Base-by-base conservation (phyloP, 169 alveolate species). In the Besnoitia besnoiti region DNA sequence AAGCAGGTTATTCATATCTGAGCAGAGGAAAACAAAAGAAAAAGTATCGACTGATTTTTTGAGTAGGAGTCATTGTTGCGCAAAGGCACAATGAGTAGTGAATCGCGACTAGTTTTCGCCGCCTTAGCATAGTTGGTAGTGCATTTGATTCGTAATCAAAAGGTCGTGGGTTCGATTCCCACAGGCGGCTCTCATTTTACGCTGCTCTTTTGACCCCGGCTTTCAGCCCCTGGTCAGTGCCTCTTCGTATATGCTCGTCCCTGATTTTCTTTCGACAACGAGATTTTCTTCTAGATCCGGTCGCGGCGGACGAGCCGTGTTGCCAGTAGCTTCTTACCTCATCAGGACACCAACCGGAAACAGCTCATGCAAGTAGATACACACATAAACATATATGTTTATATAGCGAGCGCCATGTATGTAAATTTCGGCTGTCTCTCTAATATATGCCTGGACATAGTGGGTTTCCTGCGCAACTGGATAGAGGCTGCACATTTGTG, bases 81-180 rank as follows among this genome's bases (percentile, higher is more conserved):
- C n/a, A n/a, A n/a, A n/a, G n/a, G n/a, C n/a, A n/a, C n/a, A n/a
- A n/a, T n/a, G n/a, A n/a, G n/a, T n/a, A n/a, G n/a, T n/a, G n/a
- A n/a, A n/a, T n/a, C n/a, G n/a, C n/a, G n/a, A n/a, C 24, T 49
- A 16, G 16, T 49, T 55, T 21, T 55, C 67, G 92, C 85, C 73
- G 10, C 84, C 92, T 88, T 42, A 88, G 84, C 62, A 39, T 77
- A 61, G 67, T 40, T 44, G 87, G 85, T 89, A 73, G 76, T 67
- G 85, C 85, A 84, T 89, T 73, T 73, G 85, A 47, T 73, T 73
- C 85, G 92, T 89, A 46, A 76, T 73, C 85, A 49, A 79, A 50
- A 55, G 55, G 89, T 49, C 62, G 93, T 89, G 93, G 93, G 93
- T 89, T 89, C 93, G 93, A 89, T 75, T 89, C 93, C 93, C 93